Base-by-base conservation (phyloP, 108 stramenopile genomes). In the Asterionellopsis glacialis region DNA sequence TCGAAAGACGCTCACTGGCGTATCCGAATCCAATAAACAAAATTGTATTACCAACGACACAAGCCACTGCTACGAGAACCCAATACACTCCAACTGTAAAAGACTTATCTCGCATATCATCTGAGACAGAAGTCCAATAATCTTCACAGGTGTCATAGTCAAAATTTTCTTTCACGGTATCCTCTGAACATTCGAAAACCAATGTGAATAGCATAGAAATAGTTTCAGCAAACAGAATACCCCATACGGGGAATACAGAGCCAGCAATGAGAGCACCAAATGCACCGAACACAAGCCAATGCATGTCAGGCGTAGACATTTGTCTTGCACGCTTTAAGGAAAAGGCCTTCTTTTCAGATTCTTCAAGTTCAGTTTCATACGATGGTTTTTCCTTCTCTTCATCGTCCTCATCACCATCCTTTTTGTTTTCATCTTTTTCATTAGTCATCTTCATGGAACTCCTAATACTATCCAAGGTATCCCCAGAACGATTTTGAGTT, bases 251-350 rank as follows among this genome's bases (percentile, higher is more conserved):
- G 42, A 88, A 88, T 7, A 90, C 80, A 11, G 68, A 66, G 40
- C 91, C 91, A 0, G 86, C 82, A 54, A 87, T 55, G 26, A 83
- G 19, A 7, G 85, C 83, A 13, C 91, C 88, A 38, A 93, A n/a
- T 19, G 56, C 38, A 10, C 81, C 83, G 28, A 81, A 5, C 11
- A 76, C 9, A 24, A 73, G 65, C 45, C 51, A 76, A 11, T 39
- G 27, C 0, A 67, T 11, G 52, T 84, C 83, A 1, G 70, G 74
- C n/a, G 41, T 41, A 9, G 83, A 80, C 43, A 79, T 43, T 15
- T 63, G 55, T 40, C 80, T 67, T 1, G 79, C 75, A 12, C 75
- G 41, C 9, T 59, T 57, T 0, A 45, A 12, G 38, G 53, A 27
- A 45, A 69, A 59, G 4, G 63, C 49, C 11, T 57, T 63, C 26